Base-by-base conservation (phyloP, 108 stramenopile species). In the Parietichytrium sp. region DNA sequence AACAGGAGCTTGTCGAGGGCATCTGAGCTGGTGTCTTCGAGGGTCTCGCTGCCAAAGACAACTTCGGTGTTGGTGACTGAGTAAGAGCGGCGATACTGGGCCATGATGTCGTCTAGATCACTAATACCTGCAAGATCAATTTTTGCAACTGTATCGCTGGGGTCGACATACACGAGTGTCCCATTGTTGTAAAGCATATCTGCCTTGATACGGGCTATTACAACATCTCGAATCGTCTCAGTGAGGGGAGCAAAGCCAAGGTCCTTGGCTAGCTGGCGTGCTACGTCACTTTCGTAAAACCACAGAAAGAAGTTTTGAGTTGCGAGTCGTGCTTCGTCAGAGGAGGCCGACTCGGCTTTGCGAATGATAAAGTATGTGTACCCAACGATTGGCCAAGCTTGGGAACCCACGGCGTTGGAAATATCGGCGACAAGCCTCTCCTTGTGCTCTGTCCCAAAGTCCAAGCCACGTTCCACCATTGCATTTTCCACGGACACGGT, bases 371-470 rank as follows among this genome's bases (percentile, higher is more conserved):
- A 72, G 33, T 72, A 72, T 42, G 61, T 72, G 20, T 72, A 72
- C 0, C 61, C 61, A 25, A 72, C 61, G 45, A 72, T 72, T 16
- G 61, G 61, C 61, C 61, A 72, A 6, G 61, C 61, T 15, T 72
- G 61, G 38, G 61, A 45, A 25, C 25, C 33, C 25, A 10, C 16
- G 6, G 61, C 61, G 33, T 72, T 2, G 3, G 20, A 6, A 7
- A 72, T 25, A 16, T 72, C 61, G 13, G 45, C 61, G 20, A 20
- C 45, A 27, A 72, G 61, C 1, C 61, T 33, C 2, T 72, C 61
- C 20, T 72, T n/a, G n/a, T n/a, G n/a, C n/a, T n/a, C n/a, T n/a
- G n/a, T 72, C 38, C 61, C 61, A 38, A 72, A 72, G 61, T 72
- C 61, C 10, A 72, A 42, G 2, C 61, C 61, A 33, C 45, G 36